A percentile compares a stretch with the other conserved stretches of the same genome.
These are phyloP conservation scores for Cnidoscolus chayamansa DNA, from an alignment of 441 rosid species.

Conservation along the genomic window DNA sequence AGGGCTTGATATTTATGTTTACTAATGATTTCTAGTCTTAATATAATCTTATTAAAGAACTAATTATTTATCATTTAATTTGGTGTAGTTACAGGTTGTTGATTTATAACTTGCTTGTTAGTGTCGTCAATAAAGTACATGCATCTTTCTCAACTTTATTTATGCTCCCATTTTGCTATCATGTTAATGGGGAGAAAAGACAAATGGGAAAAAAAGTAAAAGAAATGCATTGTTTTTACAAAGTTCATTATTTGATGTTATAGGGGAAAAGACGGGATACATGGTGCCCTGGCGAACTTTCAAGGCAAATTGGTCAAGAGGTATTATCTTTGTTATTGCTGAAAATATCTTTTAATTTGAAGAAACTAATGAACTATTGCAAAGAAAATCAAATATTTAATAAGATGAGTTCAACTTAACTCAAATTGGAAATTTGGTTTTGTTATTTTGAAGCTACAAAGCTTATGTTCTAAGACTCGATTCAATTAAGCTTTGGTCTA, in stretches of 20 bases:
- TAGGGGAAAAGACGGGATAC: slow-evolving; percentile 90
- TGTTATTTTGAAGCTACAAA: background rate
- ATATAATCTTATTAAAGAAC: too few relatives aligned
- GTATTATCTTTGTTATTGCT: slow-evolving; percentile 31
- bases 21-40: background rate
- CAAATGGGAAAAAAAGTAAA: too few relatives aligned
- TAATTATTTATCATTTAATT: too few relatives aligned
- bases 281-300: slow-evolving; percentile 78
- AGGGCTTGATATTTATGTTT: background rate
- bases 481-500: background rate
- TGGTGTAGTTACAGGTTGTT: background rate
- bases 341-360: background rate
- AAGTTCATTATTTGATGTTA: slow-evolving; percentile 22
- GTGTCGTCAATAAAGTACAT: background rate
- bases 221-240: slow-evolving; percentile 19
- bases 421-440: background rate
- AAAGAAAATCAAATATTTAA: too few relatives aligned
- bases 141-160: background rate
- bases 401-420: too few relatives aligned
- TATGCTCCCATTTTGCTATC: background rate
- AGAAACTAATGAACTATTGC: too few relatives aligned
- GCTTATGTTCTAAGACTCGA: background rate
- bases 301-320: slow-evolving; percentile 51
- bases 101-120: background rate
- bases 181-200: background rate